Evolutionary conservation across 1,284 basidiomycete genomes (phyloP).

Genomic region (Anthracocystis setariae): DNA sequence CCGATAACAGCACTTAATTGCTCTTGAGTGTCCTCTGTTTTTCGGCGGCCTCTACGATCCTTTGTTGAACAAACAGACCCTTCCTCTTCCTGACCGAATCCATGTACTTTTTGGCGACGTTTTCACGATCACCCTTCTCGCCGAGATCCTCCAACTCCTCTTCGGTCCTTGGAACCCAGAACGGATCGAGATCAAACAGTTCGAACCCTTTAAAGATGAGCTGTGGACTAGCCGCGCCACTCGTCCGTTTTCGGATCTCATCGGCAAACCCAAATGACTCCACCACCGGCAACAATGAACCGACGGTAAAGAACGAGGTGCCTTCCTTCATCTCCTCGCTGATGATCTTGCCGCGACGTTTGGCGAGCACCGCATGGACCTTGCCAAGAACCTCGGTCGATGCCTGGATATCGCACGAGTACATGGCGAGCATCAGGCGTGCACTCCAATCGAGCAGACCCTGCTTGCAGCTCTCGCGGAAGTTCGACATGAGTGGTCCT

Average conservation of each 20-base stretch:
- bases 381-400: constrained; percentile 97
- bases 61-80: constrained; percentile 56
- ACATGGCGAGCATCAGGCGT: constrained; percentile 96
- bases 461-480: constrained; percentile 86
- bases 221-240: constrained; percentile 94
- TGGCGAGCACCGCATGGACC: constrained; percentile 93
- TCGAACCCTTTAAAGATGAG: constrained; percentile 87
- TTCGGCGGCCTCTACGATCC: constrained; percentile 64
- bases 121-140: constrained; percentile 91
- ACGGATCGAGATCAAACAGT: constrained; percentile 77
- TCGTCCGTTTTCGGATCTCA: constrained; percentile 94
- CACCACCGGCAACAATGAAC: constrained; percentile 90
- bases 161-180: constrained; percentile 98
- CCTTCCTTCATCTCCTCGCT: constrained; percentile 99
- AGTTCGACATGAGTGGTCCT: constrained; percentile 86
- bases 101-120: constrained; percentile 94
- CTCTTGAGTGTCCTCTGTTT: constrained; percentile 67
- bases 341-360: constrained; percentile 87
- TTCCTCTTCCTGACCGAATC: constrained; percentile 78
- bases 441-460: constrained; percentile 97
- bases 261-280: constrained; percentile 98
- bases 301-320: constrained; percentile 91
- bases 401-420: constrained; percentile 97
- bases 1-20: constrained; percentile 43
- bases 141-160: constrained; percentile 97